Percentiles rank a stretch among this genome's conserved stretches.
phyloP scores from a whole-genome alignment of 805 yeast species.

The Sungouiozyma ichnusensis region DNA sequence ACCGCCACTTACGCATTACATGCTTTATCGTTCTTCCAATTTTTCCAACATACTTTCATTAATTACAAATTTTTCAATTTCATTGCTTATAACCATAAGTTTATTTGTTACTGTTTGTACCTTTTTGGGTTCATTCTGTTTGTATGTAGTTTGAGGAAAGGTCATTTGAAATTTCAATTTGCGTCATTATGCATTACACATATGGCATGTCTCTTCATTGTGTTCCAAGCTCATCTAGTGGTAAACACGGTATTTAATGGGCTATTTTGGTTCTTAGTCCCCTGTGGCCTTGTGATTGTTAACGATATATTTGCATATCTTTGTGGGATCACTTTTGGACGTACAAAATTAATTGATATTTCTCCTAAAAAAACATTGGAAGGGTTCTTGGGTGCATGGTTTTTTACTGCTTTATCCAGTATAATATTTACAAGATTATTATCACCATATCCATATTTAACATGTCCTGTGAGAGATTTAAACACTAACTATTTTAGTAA shows the following conservation, averaged over 20 bases:
- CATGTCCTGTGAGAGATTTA: slow-evolving; percentile 74
- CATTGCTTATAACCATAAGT: slow-evolving; percentile 67
- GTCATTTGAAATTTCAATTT: slow-evolving; percentile 84
- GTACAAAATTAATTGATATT: slow-evolving; percentile 81
- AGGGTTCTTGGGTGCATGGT: slow-evolving; percentile 97
- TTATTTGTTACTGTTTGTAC: slow-evolving; percentile 74
- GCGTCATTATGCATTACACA: slow-evolving; percentile 90
- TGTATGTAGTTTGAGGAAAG: slow-evolving; percentile 81
- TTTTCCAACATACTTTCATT: slow-evolving; percentile 39
- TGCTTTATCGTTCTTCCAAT: slow-evolving; percentile 69
- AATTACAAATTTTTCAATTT: slow-evolving; percentile 36
- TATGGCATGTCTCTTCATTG: slow-evolving; percentile 82
- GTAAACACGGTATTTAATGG: slow-evolving; percentile 85
- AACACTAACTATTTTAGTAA: slow-evolving; percentile 50
- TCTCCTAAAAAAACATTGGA: slow-evolving; percentile 97
- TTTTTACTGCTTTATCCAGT: slow-evolving; percentile 75
- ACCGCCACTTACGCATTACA: slow-evolving; percentile 86
- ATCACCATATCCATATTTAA: slow-evolving; percentile 60
- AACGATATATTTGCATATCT: slow-evolving; percentile 94
- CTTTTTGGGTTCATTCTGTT: slow-evolving; percentile 82
- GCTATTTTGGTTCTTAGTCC: slow-evolving; percentile 87
- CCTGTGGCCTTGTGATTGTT: slow-evolving; percentile 82
- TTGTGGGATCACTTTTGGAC: slow-evolving; percentile 95
- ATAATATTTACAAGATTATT: slow-evolving; percentile 54
- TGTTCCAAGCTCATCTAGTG: slow-evolving; percentile 88